Base-by-base conservation (phyloP, 1,139 yeast species). In the Candida labiduridarum region DNA sequence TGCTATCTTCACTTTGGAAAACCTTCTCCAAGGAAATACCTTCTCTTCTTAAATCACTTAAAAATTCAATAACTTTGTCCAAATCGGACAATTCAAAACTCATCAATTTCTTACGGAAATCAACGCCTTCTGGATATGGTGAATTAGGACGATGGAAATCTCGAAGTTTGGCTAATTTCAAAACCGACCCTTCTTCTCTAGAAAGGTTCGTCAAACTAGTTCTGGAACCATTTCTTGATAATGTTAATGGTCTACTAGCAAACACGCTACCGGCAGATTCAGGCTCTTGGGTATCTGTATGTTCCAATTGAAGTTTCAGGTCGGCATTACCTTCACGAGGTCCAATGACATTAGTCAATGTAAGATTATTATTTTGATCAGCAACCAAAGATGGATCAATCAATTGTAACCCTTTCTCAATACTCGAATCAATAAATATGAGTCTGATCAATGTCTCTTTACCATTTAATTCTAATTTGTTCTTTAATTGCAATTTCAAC, bases 401-500 rank as follows among this genome's bases (percentile, higher is more conserved):
- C 55, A 87, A 67, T 52, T 77, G 75, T 40, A 85, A 62, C 1
- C 89, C 89, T 58, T 83, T 84, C 56, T 84, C 87, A 48, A 87
- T 76, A 10, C 91, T 82, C 9, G 87, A 81, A 64, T 87, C 91
- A 49, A 87, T 74, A 53, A 83, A 79, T 52, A 89, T 83, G 55
- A 87, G 79, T 56, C 90, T 73, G 36, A 87, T 76, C 49, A 87
- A 69, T 0, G 89, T 83, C 60, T 87, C 95, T 59, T 87, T 87
- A 10, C 92, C 94, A 57, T 85, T 87, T 3, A 83, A 60, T 51
- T 75, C 82, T 57, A 87, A 71, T 53, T 78, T 73, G 29, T 79
- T 78, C 45, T 76, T 72, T 25, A 78, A 64, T 62, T 86, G 85
- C 33, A 85, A 63, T 47, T 74, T 74, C 59, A 83, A 78, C 49